phyloP scores from a whole-genome alignment of 345 rosid genomes.

The Aurinia saxatilis region DNA sequence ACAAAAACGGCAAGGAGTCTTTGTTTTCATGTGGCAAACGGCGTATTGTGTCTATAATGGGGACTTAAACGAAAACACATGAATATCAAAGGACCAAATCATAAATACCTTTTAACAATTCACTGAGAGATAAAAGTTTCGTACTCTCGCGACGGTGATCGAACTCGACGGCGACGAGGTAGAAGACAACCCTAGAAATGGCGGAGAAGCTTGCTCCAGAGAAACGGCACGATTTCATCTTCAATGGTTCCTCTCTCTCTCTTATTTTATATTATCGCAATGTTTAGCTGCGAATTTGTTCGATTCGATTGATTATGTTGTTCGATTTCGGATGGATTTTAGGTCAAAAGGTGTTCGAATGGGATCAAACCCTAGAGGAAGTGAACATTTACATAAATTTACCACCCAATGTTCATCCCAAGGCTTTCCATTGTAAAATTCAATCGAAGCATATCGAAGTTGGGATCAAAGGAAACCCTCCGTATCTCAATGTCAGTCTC shows the following conservation, averaged over 20 bases:
- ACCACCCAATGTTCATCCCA: conserved; percentile 62
- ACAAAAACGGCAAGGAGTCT: conserved; percentile 8
- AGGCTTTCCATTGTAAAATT: conserved; percentile 78
- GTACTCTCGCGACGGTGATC: neutral
- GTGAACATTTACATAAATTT: conserved; percentile 65
- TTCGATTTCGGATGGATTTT: conserved; percentile 1
- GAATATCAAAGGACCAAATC: neutral
- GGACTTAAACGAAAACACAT: neutral
- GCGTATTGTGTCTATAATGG: neutral
- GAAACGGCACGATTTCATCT: conserved; percentile 28
- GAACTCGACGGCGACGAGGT: conserved; percentile 4
- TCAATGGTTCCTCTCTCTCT: conserved; percentile 14
- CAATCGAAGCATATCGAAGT: conserved; percentile 78
- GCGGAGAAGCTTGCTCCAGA: conserved; percentile 37
- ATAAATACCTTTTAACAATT: too few species aligned
- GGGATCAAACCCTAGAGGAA: conserved; percentile 96
- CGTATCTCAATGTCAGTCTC: conserved; percentile 69
- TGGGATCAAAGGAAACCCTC: conserved; percentile 96
- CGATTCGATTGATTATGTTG: conserved; percentile 2
- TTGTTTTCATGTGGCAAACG: neutral
- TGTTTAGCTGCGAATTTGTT: neutral
- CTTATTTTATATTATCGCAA: neutral
- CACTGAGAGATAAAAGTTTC: too few species aligned
- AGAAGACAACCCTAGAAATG: conserved; percentile 14
- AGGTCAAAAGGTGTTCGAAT: conserved; percentile 80